phyloP scores from a whole-genome alignment of 2,329 filamentous ascomycete genomes.

The Penicillium vulpinum region DNA sequence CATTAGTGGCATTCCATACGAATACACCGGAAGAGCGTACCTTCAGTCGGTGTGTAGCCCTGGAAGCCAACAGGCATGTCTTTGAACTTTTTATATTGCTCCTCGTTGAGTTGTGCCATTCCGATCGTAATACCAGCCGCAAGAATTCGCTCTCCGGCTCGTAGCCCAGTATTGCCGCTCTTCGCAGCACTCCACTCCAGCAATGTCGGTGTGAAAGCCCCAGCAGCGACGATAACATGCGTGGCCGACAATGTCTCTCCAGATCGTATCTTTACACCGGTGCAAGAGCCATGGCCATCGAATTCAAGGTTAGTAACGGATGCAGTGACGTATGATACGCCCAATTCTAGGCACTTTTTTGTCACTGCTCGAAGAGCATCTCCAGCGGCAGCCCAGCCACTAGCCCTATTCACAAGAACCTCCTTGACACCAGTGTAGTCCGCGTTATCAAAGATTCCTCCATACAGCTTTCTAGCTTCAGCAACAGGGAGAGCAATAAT shows the following conservation, averaged over 20 bases:
- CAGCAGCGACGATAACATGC: constrained; percentile 31
- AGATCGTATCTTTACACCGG: constrained; percentile 27
- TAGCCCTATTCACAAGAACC: constrained; percentile 59
- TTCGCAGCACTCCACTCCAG: constrained; percentile 49
- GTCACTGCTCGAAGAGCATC: constrained; percentile 59
- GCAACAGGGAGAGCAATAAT: constrained; percentile 50
- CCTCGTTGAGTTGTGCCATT: constrained; percentile 48
- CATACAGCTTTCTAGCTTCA: constrained; percentile 57
- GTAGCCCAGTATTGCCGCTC: constrained; percentile 43
- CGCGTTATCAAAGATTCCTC: constrained; percentile 60
- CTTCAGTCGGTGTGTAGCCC: constrained; percentile 43
- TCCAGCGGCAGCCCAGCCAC: constrained; percentile 65
- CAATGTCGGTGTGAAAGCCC: constrained; percentile 37
- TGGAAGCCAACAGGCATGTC: constrained; percentile 49
- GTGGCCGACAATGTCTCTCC: constrained; percentile 29
- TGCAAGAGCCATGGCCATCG: constrained; percentile 45
- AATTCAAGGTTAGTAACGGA: constrained; percentile 46
- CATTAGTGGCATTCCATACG: constrained; percentile 14
- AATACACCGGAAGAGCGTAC: constrained; percentile 16
- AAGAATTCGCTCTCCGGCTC: constrained; percentile 52
- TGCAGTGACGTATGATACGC: constrained; percentile 60
- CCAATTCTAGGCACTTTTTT: constrained; percentile 52
- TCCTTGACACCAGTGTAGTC: constrained; percentile 61
- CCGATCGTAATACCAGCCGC: constrained; percentile 50
- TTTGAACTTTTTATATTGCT: constrained; percentile 39